These are phyloP conservation scores for Alopecurus myosuroides DNA, from an alignment of 176 grass and related monocot genomes.

Conservation along the genomic window DNA sequence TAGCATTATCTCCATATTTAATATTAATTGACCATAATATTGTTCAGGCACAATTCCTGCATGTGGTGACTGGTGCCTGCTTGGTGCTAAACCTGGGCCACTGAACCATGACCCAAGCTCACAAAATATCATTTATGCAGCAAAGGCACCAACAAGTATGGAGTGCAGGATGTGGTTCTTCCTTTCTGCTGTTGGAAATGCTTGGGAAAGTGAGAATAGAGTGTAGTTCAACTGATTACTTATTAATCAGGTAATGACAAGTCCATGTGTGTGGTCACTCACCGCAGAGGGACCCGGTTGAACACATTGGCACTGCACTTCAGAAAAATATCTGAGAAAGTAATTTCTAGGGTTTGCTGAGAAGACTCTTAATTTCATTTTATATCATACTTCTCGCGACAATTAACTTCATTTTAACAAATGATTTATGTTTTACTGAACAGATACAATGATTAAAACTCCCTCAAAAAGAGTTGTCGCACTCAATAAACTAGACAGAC, in stretches of 20 bases:
- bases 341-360: not conserved
- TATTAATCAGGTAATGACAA: not conserved
- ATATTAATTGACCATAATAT: not conserved
- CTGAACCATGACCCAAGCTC: not conserved
- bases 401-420: slow-evolving; percentile 9
- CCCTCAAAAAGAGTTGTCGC: not conserved
- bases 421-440: slow-evolving; percentile 1
- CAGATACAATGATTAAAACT: not conserved
- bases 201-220: not conserved
- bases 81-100: not conserved
- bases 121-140: not conserved
- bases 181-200: not conserved
- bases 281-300: not conserved
- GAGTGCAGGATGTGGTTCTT: not conserved
- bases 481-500: not conserved
- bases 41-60: not conserved
- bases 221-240: not conserved
- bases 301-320: not conserved
- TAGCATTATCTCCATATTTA: not conserved
- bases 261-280: not conserved
- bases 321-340: not conserved
- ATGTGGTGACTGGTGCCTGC: not conserved
- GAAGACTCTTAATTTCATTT: not conserved
- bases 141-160: not conserved
- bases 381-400: not conserved